These are phyloP conservation scores for Dactylellina leptospora DNA, from an alignment of 2,329 filamentous ascomycete genomes.

Conservation along the genomic window DNA sequence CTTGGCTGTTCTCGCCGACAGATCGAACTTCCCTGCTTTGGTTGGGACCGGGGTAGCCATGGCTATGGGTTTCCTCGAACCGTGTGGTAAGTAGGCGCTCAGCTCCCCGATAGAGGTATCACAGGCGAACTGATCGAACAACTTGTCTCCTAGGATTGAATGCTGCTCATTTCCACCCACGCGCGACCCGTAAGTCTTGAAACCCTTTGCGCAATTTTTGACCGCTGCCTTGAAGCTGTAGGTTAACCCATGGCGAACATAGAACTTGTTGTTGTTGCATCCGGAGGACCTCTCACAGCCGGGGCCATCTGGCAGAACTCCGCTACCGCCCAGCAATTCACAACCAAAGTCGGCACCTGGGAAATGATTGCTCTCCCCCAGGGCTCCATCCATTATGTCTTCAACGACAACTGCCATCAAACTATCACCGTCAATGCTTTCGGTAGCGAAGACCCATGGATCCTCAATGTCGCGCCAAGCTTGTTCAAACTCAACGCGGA, in stretches of 20 bases:
- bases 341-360: conserved; percentile 21
- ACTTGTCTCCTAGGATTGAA: conserved; percentile 7
- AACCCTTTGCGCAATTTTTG: neutral
- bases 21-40: conserved; percentile 41
- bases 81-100: conserved; percentile 6
- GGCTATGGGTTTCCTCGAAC: conserved; percentile 33
- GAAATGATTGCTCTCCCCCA: conserved; percentile 26
- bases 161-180: conserved; percentile 34
- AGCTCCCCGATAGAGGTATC: neutral
- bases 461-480: conserved; percentile 20
- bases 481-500: conserved; percentile 29
- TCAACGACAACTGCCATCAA: conserved; percentile 36
- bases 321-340: conserved; percentile 21
- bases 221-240: too few relatives aligned
- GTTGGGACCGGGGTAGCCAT: conserved; percentile 25
- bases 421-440: conserved; percentile 25
- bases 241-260: neutral
- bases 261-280: conserved; percentile 33
- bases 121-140: neutral
- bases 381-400: conserved; percentile 30
- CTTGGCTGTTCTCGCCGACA: conserved; percentile 37
- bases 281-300: conserved; percentile 20
- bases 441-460: conserved; percentile 32
- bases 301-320: conserved; percentile 22
- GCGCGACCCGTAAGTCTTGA: conserved; percentile 25